Base-by-base conservation (phyloP, 2,329 filamentous ascomycete species). In the Stagonosporopsis vannaccii region DNA sequence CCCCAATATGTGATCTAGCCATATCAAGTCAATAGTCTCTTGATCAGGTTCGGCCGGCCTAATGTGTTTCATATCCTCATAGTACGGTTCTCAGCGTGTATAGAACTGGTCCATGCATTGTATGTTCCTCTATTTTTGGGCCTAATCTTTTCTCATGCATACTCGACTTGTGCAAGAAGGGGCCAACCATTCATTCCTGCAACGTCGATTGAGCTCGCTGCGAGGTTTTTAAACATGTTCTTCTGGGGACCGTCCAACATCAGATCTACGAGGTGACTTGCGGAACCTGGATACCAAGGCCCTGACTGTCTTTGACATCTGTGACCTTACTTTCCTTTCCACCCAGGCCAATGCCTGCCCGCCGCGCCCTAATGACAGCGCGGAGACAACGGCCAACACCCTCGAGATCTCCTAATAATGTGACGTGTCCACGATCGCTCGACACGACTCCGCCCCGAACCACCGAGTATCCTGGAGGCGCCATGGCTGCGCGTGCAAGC, bases 371-470 rank as follows among this genome's bases (percentile, higher is more conserved):
- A 0, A 87, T 70, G 13, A 97, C 75, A 11, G 90, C 90, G 65
- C 82, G 80, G 30, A 97, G 74, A 60, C 90, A 92, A 66, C 81
- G 84, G 0, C 92, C 92, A 0, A 97, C 88, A 0, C 89, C 91
- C 60, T 90, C 87, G 60, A 97, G 73, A 78, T 97, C 93, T 0
- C 93, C 93, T 28, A 97, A 76, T 69, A 98, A 81, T 1, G 90
- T 92, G 32, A 97, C 89, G 78, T 98, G 94, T 0, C 94, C 93
- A 3, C 92, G 82, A 62, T 96, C 91, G 50, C 89, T 92, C 64
- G 86, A 88, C 12, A 97, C 85, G 17, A 91, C 80, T 0, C 92
- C 92, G 12, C 88, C 89, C 41, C 84, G 85, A 1, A 88, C 91
- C 32, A 90, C 81, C 44, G 84, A 82, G 72, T 97, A 97, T 0